Conservation (phyloP, 352 stramenopile species). For the Phytophthora sp. region DNA sequence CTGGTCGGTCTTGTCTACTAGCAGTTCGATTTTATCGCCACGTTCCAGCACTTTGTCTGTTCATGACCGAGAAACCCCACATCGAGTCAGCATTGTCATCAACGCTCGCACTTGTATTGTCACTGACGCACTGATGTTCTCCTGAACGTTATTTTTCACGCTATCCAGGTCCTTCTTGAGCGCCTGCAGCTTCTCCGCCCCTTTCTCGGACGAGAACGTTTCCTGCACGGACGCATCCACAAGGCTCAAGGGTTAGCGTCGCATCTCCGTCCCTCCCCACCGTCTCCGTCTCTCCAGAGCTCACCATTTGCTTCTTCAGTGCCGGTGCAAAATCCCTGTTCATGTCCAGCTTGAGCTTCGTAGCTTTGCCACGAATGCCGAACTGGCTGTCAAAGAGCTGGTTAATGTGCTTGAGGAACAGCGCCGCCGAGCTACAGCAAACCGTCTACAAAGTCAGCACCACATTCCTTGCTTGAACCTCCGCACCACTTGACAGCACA, state of each 20-base stretch:
- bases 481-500: neutral
- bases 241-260: too few species aligned
- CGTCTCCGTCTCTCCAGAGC: neutral
- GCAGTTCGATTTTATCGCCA: slow-evolving; percentile 88
- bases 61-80: neutral
- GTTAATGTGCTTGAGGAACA: slow-evolving; percentile 89
- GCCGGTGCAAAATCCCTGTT: slow-evolving; percentile 85
- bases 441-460: slow-evolving; percentile 20
- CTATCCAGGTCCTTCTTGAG: slow-evolving; percentile 83
- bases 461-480: neutral
- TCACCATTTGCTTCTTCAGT: slow-evolving; percentile 87
- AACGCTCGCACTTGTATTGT: neutral
- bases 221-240: slow-evolving; percentile 44
- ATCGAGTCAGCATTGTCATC: slow-evolving; percentile 7
- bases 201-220: slow-evolving; percentile 76
- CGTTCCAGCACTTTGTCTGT: slow-evolving; percentile 84
- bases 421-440: slow-evolving; percentile 62
- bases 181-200: slow-evolving; percentile 77
- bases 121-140: slow-evolving; percentile 77
- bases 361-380: slow-evolving; percentile 86
- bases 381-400: slow-evolving; percentile 88
- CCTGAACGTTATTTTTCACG: slow-evolving; percentile 81
- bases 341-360: slow-evolving; percentile 89
- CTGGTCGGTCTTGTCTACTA: slow-evolving; percentile 88
- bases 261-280: neutral